phyloP scores from a whole-genome alignment of 2,329 filamentous ascomycete species.

The Aspergillus aculeatinus region DNA sequence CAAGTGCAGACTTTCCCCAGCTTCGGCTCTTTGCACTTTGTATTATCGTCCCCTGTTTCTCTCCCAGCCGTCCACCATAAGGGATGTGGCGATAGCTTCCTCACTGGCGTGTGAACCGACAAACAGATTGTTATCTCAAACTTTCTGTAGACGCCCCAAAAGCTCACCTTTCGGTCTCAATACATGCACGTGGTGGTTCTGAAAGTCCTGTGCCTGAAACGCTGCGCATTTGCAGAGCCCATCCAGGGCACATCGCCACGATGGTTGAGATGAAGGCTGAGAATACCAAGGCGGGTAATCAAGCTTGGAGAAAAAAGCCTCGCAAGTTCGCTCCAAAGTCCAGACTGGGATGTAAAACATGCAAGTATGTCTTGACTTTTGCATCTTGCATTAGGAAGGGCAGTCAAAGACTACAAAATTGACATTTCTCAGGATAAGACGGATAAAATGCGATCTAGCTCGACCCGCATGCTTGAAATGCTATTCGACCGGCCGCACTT shows the following conservation, averaged over 20 bases:
- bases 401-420: background rate
- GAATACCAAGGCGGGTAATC: slow-evolving; percentile 23
- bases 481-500: slow-evolving; percentile 39
- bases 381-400: background rate
- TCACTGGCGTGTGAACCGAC: background rate
- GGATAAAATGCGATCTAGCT: slow-evolving; percentile 40
- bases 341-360: slow-evolving; percentile 42
- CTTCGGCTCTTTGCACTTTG: background rate
- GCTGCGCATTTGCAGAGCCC: background rate
- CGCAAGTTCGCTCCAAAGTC: slow-evolving; percentile 43
- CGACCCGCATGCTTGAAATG: slow-evolving; percentile 40
- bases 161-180: background rate
- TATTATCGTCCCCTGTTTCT: background rate
- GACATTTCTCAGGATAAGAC: slow-evolving; percentile 32
- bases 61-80: background rate
- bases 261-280: slow-evolving; percentile 5
- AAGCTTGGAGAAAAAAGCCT: slow-evolving; percentile 39
- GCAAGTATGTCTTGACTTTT: slow-evolving; percentile 37
- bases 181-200: background rate
- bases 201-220: background rate
- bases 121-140: background rate
- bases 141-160: background rate
- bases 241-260: background rate
- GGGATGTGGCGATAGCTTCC: slow-evolving; percentile 1
- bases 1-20: background rate